A percentile compares a stretch with the other conserved stretches of the same genome.
Evolutionary conservation across 345 rosid genomes (phyloP).

Genomic region (Hirschfeldia incana): DNA sequence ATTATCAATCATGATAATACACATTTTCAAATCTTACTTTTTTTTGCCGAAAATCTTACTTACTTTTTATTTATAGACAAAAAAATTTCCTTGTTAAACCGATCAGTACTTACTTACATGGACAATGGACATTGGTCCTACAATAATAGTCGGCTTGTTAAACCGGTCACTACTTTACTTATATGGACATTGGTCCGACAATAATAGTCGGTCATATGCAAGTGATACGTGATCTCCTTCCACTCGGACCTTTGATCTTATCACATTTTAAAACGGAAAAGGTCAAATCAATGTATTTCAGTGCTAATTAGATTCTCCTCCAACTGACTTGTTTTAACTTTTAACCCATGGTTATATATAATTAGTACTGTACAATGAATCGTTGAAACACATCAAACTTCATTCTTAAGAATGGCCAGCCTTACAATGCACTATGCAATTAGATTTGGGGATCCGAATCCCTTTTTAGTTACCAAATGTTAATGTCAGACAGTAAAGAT

Average conservation of each 20-base stretch:
- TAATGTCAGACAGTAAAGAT: slow-evolving; percentile 5
- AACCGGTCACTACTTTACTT: background rate
- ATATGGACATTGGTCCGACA: background rate
- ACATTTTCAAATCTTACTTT: no score
- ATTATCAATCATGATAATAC: no score
- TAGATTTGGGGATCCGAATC: slow-evolving; percentile 8
- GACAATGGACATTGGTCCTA: background rate
- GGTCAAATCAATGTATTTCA: background rate
- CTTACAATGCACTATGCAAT: slow-evolving; percentile 21
- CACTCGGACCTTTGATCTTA: background rate
- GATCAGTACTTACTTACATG: background rate
- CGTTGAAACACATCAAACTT: background rate
- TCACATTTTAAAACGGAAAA: background rate
- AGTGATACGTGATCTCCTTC: background rate
- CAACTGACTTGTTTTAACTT: background rate
- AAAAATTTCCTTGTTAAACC: no score
- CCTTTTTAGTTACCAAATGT: background rate
- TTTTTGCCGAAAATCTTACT: no score
- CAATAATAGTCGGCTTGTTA: background rate
- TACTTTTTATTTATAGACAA: no score
- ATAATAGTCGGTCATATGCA: no score
- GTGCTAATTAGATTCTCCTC: background rate
- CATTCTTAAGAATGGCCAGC: slow-evolving; percentile 28
- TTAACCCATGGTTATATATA: background rate
- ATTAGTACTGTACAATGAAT: background rate